phyloP scores from a whole-genome alignment of 805 yeast species.

The Candida multigemmis region DNA sequence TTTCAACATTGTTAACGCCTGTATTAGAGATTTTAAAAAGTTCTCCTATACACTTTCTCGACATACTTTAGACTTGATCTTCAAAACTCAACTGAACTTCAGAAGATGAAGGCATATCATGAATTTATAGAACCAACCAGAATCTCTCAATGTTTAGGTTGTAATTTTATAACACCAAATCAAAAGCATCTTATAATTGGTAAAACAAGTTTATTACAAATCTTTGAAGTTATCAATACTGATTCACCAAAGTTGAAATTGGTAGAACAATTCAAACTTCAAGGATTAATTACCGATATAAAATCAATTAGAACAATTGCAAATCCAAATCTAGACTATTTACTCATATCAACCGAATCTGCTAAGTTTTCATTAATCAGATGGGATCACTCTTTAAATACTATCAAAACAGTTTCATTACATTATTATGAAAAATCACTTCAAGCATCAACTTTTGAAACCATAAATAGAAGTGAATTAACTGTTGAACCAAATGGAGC shows the following conservation, averaged over 20 bases:
- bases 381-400: slow-evolving; percentile 51
- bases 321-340: slow-evolving; percentile 41
- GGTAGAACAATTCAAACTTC: slow-evolving; percentile 57
- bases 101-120: slow-evolving; percentile 66
- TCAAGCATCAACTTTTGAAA: slow-evolving; percentile 38
- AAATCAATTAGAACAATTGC: slow-evolving; percentile 41
- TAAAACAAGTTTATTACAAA: slow-evolving; percentile 60
- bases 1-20: no score
- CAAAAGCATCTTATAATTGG: slow-evolving; percentile 56
- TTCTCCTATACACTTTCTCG: no score
- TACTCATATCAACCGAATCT: slow-evolving; percentile 56
- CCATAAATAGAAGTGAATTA: slow-evolving; percentile 33
- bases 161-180: slow-evolving; percentile 37
- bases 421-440: slow-evolving; percentile 80
- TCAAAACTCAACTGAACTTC: no score
- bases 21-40: no score
- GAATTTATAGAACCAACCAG: slow-evolving; percentile 71
- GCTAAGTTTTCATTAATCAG: slow-evolving; percentile 73
- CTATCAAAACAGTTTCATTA: slow-evolving; percentile 64
- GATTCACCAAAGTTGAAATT: slow-evolving; percentile 19
- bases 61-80: no score
- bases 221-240: slow-evolving; percentile 35
- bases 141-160: slow-evolving; percentile 51
- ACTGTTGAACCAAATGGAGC: slow-evolving; percentile 52
- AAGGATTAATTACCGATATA: slow-evolving; percentile 60